These are phyloP conservation scores for Skeletonema grethae DNA, from an alignment of 108 stramenopile genomes.

Conservation along the genomic window DNA sequence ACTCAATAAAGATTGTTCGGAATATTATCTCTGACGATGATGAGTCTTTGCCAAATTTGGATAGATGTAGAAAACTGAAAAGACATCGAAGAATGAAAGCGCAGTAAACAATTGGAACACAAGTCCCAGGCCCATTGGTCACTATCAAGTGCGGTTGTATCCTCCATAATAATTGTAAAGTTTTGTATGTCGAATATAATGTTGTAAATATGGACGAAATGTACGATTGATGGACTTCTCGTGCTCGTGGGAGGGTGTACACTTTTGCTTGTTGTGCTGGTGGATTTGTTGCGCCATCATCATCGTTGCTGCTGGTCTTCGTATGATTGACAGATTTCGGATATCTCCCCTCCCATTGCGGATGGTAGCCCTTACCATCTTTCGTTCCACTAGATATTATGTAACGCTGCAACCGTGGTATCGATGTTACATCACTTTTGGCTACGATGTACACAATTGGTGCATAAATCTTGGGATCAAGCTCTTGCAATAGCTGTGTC, in stretches of 20 bases:
- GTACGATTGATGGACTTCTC: constrained; percentile 76
- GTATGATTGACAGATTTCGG: constrained; percentile 1
- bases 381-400: not conserved
- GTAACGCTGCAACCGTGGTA: constrained; percentile 51
- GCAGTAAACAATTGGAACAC: constrained; percentile 73
- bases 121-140: constrained; percentile 91
- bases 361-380: not conserved
- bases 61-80: not conserved
- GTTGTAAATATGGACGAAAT: constrained; percentile 57
- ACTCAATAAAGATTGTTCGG: constrained; percentile 85
- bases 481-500: constrained; percentile 60
- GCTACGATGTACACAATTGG: constrained; percentile 73
- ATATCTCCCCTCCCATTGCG: constrained; percentile 31
- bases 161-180: constrained; percentile 36
- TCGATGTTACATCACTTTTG: constrained; percentile 66
- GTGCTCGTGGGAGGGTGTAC: constrained; percentile 66
- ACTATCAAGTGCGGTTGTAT: constrained; percentile 74
- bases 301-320: not conserved
- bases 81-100: constrained; percentile 57
- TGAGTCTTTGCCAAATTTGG: not conserved
- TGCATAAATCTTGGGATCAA: constrained; percentile 58
- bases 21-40: constrained; percentile 3
- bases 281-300: not conserved
- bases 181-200: constrained; percentile 40
- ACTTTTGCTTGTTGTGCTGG: constrained; percentile 18